Base-by-base conservation (phyloP, 78 protist genomes). In the Chrysochromulina parva region DNA sequence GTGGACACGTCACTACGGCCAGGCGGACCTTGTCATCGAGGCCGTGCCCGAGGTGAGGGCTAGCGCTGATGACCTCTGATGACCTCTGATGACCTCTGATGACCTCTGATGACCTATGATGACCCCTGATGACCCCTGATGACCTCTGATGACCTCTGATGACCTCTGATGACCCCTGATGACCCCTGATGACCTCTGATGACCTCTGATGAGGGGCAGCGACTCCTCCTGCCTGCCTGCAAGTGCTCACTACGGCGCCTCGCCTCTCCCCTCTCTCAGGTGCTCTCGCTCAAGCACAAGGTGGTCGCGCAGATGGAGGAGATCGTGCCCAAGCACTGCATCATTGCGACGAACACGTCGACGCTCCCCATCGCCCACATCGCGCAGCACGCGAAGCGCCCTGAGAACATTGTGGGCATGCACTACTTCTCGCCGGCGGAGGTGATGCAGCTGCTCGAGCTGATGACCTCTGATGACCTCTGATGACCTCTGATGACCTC, bases 361-460 rank as follows among this genome's bases (percentile, higher is more conserved):
- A 94, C 98, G 54, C 88, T 96, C 20, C 95, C 97, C 38, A 91
- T 96, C 52, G 89, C n/a, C 38, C 78, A 96, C 66, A 47, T 95
- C n/a, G 96, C 96, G n/a, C 10, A 85, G 47, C 94, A 6, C n/a
- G 67, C 94, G 48, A 52, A 57, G 71, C 82, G 90, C 28, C 96
- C 98, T 17, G 82, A 88, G 88, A 28, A 58, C 24, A 73, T 96
- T 4, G 93, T 96, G 19, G 98, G 98, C 65, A 96, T 96, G 98
- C 98, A 96, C 90, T 96, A 95, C 91, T 96, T 96, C 95, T 95
- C 96, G 66, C 98, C 98, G 17, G 98, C 94, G 22, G 89, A 62
- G 9, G 93, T 93, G 95, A 96, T 96, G 98, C 97, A 92, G 65
- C 94, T 96, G 65, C 93, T 96, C 59, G 97, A 58, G 66, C n/a